Conservation (phyloP, 108 stramenopile genomes). For the Skeletonema marinoi region DNA sequence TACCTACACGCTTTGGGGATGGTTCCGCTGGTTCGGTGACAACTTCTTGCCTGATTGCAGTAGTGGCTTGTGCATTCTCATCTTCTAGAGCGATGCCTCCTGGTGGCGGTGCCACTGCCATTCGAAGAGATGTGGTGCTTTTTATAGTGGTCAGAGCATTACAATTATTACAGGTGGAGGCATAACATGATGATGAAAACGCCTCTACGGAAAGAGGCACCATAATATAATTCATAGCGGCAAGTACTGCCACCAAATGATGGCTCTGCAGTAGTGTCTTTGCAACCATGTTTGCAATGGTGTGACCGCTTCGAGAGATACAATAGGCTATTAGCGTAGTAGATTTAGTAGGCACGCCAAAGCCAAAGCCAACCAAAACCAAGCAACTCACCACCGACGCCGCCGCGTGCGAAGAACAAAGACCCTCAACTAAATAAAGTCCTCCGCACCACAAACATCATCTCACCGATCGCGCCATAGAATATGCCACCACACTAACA, state of each 20-base stretch:
- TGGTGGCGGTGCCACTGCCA: slow-evolving; percentile 6
- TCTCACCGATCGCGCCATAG: too few species aligned
- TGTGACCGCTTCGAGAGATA: background rate
- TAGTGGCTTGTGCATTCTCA: background rate
- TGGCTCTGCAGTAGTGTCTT: background rate
- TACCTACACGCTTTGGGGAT: slow-evolving; percentile 32
- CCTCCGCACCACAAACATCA: too few species aligned
- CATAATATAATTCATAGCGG: background rate
- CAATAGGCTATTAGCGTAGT: too few species aligned
- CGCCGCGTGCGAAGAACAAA: too few species aligned
- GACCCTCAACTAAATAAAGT: too few species aligned
- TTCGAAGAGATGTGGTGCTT: background rate
- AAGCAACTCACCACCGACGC: too few species aligned
- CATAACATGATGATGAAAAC: background rate
- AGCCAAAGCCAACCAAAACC: too few species aligned
- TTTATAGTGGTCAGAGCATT: background rate
- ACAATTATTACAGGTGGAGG: background rate
- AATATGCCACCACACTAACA: too few species aligned
- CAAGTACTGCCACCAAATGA: background rate
- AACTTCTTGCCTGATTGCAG: background rate
- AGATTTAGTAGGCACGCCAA: too few species aligned
- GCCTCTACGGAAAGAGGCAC: background rate
- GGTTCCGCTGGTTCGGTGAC: slow-evolving; percentile 7
- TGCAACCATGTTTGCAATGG: background rate
- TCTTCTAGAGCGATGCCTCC: slow-evolving; percentile 17